Evolutionary conservation across 148 eudicot species (phyloP), one percentile per base, ranked within the genome.

Genomic region (Rhododendron vialii): DNA sequence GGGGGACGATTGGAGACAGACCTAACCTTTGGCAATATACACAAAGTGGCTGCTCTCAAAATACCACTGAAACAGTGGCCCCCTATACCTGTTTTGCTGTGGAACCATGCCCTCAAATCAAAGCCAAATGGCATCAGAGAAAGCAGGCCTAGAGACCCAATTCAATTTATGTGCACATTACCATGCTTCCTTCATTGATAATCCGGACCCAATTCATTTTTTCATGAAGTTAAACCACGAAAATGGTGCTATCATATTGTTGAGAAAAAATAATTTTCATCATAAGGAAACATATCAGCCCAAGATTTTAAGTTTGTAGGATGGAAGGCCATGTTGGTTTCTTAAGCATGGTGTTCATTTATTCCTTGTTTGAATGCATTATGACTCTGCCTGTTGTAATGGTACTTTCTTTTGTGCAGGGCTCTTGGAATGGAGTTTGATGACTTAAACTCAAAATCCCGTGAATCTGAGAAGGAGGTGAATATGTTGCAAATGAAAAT

Each of bases 401-500:
- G 75, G 4, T 87, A 41, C 80, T 78, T 28, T 87, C 71, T 65
- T 83, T 81, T 43, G 48, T 89, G 88, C 90, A 97, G 99, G 48
- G 88, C 91, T 85, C 85, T 88, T 69, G 82, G 47, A 77, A 67
- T 13, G 45, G 99, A 97, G 90, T 92, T 88, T 88, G 91, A 93
- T 85, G 96, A 92, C 83, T 88, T 95, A 86, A 91, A 74, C 80
- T 77, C 88, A 79, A 97, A 95, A 89, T 92, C 93, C 75, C 93
- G 87, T 67, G 98, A 95, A 89, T 98, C 96, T 36, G 95, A 95
- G 85, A 94, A 88, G 90, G 98, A 95, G 88, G 99, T 97, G 85
- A 90, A 90, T 84, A 77, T 85, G 84, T 73, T 94, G 90, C 90
- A 97, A 85, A 86, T 93, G 94, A 95, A 91, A 90, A 93, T 94